A percentile compares a stretch with the other conserved stretches of the same genome.
Evolutionary conservation across 2,329 filamentous ascomycete genomes (phyloP).

Genomic region (Hymenoscyphus repandus): DNA sequence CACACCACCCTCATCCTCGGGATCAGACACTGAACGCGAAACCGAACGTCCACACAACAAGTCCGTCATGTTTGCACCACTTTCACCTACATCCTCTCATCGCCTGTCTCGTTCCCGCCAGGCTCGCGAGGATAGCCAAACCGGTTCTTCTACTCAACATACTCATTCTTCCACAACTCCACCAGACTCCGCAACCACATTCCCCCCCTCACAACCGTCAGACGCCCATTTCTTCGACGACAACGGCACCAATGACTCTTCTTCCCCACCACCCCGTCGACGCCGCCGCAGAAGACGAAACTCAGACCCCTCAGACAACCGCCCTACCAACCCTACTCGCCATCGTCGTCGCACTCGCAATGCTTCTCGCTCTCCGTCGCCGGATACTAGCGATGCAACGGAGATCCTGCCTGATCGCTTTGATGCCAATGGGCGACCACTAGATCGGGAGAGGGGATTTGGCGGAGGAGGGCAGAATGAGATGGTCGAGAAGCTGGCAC

Average conservation of each 20-base stretch:
- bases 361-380: slow-evolving; percentile 12
- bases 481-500: slow-evolving; percentile 27
- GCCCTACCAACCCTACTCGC: slow-evolving; percentile 18
- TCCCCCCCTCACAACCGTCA: neutral
- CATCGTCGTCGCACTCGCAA: slow-evolving; percentile 17
- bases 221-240: neutral
- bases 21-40: slow-evolving; percentile 3
- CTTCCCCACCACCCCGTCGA: slow-evolving; percentile 9
- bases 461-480: slow-evolving; percentile 15
- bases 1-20: slow-evolving; percentile 11
- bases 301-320: slow-evolving; percentile 28
- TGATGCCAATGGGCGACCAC: slow-evolving; percentile 24
- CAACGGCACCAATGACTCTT: neutral
- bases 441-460: slow-evolving; percentile 9
- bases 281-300: slow-evolving; percentile 20
- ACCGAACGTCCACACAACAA: slow-evolving; percentile 15
- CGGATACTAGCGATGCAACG: slow-evolving; percentile 12
- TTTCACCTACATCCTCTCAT: slow-evolving; percentile 27
- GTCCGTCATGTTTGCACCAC: slow-evolving; percentile 30
- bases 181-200: neutral
- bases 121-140: neutral
- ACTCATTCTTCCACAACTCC: slow-evolving; percentile 2
- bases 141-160: too few species aligned
- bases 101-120: slow-evolving; percentile 17
- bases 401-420: slow-evolving; percentile 29